phyloP scores from a whole-genome alignment of 768 basidiomycete genomes.

The Leccinellum luteum region DNA sequence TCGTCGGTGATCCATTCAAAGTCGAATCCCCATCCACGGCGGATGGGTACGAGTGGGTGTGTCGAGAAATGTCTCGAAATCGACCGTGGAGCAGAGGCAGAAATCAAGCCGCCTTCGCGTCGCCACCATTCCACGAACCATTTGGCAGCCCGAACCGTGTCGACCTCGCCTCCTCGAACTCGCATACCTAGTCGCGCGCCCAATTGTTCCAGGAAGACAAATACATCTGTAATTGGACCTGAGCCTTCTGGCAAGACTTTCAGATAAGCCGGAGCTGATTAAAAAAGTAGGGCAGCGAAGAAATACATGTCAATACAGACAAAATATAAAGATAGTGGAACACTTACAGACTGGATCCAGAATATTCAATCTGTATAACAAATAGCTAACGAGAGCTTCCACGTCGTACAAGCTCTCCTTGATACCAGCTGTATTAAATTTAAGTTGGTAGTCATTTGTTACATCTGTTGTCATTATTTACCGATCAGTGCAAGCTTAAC shows the following conservation, averaged over 20 bases:
- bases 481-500: slow-evolving; percentile 93
- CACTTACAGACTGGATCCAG: slow-evolving; percentile 68
- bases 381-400: slow-evolving; percentile 81
- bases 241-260: slow-evolving; percentile 53
- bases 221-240: slow-evolving; percentile 57
- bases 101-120: slow-evolving; percentile 59
- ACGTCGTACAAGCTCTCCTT: slow-evolving; percentile 89
- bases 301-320: background rate
- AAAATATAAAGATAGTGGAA: slow-evolving; percentile 4
- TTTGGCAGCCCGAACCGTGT: slow-evolving; percentile 67
- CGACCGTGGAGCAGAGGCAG: slow-evolving; percentile 41
- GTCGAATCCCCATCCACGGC: slow-evolving; percentile 84
- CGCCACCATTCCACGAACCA: slow-evolving; percentile 92
- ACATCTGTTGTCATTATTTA: slow-evolving; percentile 40
- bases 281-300: background rate
- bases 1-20: slow-evolving; percentile 59
- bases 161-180: slow-evolving; percentile 67
- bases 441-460: slow-evolving; percentile 1
- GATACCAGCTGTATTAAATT: slow-evolving; percentile 68
- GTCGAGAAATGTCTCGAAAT: background rate
- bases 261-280: slow-evolving; percentile 69
- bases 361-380: slow-evolving; percentile 80
- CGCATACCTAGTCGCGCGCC: slow-evolving; percentile 81
- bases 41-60: slow-evolving; percentile 11
- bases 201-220: slow-evolving; percentile 66